Conservation (phyloP, 106 monocot genomes). For the Allium sativum region DNA sequence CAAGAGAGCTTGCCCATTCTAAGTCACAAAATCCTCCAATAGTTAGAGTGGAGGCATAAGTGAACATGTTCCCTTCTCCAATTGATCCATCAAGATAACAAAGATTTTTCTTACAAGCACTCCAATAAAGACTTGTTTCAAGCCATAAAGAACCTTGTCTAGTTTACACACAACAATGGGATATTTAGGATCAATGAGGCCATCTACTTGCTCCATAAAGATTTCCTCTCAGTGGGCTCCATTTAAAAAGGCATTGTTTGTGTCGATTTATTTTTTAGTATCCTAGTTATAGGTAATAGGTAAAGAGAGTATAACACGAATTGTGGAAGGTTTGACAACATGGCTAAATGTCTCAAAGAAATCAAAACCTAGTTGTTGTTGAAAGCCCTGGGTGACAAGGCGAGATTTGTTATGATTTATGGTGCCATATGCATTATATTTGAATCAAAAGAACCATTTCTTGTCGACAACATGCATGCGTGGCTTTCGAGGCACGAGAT, state of each 20-base stretch:
- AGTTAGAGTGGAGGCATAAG: neutral
- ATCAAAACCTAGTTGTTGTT: neutral
- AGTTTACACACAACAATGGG: neutral
- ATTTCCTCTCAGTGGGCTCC: neutral
- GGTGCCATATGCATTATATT: neutral
- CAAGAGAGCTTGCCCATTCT: neutral
- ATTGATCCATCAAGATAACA: neutral
- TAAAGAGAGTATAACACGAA: neutral
- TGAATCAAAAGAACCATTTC: neutral
- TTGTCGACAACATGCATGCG: neutral
- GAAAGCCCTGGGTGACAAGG: neutral
- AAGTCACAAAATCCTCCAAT: constrained; percentile 3
- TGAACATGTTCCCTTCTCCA: neutral
- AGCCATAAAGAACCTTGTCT: neutral
- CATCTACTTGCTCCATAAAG: neutral
- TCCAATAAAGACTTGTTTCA: neutral
- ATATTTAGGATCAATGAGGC: neutral
- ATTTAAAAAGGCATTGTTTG: neutral
- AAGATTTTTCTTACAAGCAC: neutral
- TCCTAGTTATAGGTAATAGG: neutral
- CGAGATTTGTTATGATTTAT: neutral
- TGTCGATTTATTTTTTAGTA: neutral
- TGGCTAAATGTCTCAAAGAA: neutral
- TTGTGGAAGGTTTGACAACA: neutral
- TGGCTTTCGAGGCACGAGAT: neutral